Evolutionary conservation across 306 rosid genomes (phyloP).

Genomic region (Sesbania bispinosa): DNA sequence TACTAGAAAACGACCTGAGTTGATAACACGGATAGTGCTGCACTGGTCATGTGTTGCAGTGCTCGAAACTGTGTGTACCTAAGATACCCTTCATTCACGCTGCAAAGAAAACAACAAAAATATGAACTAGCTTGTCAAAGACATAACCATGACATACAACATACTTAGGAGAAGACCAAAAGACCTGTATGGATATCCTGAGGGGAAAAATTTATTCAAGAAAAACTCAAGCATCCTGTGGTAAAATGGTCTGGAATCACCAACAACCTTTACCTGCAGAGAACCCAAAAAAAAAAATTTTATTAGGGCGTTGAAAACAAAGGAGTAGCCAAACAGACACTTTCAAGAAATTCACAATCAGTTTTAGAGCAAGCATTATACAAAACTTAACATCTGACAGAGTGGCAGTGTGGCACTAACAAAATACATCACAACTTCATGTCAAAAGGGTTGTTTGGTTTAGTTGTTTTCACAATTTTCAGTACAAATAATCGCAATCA

Average conservation of each 20-base stretch:
- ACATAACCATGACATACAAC: not conserved
- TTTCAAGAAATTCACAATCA: not conserved
- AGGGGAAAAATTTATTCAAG: conserved; percentile 65
- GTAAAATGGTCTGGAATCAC: conserved; percentile 55
- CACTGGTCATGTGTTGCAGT: conserved; percentile 72
- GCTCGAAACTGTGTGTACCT: conserved; percentile 92
- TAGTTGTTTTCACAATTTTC: no score
- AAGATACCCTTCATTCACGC: conserved; percentile 86
- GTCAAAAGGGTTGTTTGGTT: no score
- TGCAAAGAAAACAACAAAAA: conserved; percentile 27
- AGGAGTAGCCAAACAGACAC: not conserved
- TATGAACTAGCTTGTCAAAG: not conserved
- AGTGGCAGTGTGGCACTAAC: no score
- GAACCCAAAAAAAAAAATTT: not conserved
- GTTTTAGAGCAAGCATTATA: no score
- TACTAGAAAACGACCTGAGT: conserved; percentile 66
- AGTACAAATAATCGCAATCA: no score
- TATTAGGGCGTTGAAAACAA: not conserved
- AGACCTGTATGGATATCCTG: conserved; percentile 79
- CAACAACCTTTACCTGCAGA: conserved; percentile 44
- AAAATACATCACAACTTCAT: no score
- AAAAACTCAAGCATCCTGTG: conserved; percentile 55
- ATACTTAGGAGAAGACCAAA: not conserved
- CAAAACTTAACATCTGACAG: no score
- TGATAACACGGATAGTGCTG: conserved; percentile 76